Percentiles rank a stretch among this genome's conserved stretches.
phyloP scores from a whole-genome alignment of 768 basidiomycete genomes.

The Lepiota brunneoincarnata region DNA sequence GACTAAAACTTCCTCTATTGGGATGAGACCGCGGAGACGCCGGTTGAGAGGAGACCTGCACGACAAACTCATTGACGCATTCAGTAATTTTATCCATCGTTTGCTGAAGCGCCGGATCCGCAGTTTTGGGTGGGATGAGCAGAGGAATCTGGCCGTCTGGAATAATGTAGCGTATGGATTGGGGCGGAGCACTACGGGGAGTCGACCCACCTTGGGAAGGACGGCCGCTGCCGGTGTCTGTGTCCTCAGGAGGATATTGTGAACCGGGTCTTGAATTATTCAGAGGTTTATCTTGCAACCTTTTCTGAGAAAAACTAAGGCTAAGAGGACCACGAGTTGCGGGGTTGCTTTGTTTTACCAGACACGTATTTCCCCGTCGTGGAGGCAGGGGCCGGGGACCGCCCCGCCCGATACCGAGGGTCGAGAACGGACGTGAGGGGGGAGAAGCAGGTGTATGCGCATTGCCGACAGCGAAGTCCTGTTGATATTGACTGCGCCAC shows the following conservation, averaged over 20 bases:
- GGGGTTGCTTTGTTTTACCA: constrained; percentile 15
- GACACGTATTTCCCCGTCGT: constrained; percentile 36
- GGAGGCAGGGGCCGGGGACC: constrained; percentile 31
- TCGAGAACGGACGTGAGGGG: constrained; percentile 20
- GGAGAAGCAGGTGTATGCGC: constrained; percentile 13
- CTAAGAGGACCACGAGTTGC: constrained; percentile 8
- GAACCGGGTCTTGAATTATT: constrained; percentile 3
- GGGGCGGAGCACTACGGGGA: neutral
- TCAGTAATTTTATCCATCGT: constrained; percentile 45
- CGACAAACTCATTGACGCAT: constrained; percentile 33
- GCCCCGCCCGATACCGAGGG: constrained; percentile 20
- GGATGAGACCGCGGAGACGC: neutral
- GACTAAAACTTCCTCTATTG: neutral
- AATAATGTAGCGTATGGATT: neutral
- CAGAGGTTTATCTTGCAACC: constrained; percentile 14
- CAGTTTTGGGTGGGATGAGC: constrained; percentile 39
- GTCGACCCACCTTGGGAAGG: neutral
- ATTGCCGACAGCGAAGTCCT: neutral
- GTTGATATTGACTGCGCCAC: constrained; percentile 19
- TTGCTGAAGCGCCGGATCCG: constrained; percentile 37
- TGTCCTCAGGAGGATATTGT: constrained; percentile 3
- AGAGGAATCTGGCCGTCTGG: constrained; percentile 28
- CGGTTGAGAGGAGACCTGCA: neutral
- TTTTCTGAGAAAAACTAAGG: constrained; percentile 23
- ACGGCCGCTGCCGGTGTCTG: neutral